Evolutionary conservation across 1,139 yeast genomes (phyloP).

Genomic region (Hanseniaspora uvarum): DNA sequence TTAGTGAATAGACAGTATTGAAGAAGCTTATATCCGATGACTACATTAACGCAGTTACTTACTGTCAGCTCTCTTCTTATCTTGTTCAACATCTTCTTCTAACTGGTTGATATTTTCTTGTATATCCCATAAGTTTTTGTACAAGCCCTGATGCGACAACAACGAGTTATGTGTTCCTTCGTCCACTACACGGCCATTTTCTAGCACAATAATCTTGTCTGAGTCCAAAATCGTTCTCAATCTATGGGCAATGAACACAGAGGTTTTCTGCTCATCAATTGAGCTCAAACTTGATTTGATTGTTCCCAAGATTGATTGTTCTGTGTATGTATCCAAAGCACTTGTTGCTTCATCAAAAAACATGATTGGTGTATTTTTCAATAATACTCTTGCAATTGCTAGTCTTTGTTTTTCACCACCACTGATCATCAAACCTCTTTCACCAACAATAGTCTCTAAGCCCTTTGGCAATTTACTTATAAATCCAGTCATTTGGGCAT

Average conservation of each 20-base stretch:
- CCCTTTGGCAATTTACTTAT: constrained; percentile 75
- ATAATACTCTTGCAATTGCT: constrained; percentile 78
- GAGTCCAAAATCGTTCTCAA: constrained; percentile 89
- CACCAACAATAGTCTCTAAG: constrained; percentile 82
- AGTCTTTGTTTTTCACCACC: constrained; percentile 97
- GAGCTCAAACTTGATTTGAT: constrained; percentile 51
- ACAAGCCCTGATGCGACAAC: constrained; percentile 44
- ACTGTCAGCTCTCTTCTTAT: constrained; percentile 15
- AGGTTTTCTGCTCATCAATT: constrained; percentile 42
- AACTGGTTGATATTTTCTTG: constrained; percentile 80
- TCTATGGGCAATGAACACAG: constrained; percentile 87
- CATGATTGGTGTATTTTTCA: constrained; percentile 79
- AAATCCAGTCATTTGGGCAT: constrained; percentile 59
- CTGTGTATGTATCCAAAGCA: constrained; percentile 94
- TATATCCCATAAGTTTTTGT: constrained; percentile 76
- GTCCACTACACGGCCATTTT: constrained; percentile 70
- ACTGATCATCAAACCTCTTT: constrained; percentile 94
- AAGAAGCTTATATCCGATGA: background rate
- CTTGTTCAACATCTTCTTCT: constrained; percentile 32
- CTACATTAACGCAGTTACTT: background rate
- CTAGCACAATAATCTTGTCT: constrained; percentile 81
- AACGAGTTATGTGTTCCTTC: constrained; percentile 72
- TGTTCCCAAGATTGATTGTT: constrained; percentile 67
- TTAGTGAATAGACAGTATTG: no score
- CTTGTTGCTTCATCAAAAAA: constrained; percentile 97